Evolutionary conservation across 1,139 yeast genomes (phyloP), one percentile per base, ranked within the genome.

Genomic region (Arxiozyma slooffiae): DNA sequence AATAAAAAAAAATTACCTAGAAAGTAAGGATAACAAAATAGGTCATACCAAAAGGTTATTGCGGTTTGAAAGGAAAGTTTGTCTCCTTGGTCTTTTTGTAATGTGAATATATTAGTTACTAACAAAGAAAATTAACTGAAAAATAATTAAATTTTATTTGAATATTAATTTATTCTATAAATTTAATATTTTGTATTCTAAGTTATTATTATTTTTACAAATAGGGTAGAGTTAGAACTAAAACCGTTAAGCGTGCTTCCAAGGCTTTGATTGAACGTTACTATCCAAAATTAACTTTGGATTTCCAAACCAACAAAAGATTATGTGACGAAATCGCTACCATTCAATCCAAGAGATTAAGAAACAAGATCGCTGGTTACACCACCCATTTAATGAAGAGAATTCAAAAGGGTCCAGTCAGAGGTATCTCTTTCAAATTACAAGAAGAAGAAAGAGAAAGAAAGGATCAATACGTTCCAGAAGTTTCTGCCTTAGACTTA

Each of bases 401-500:
- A 82, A 92, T 92, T 74, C 98, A 94, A 80, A 92, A 92, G 84
- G 99, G 99, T 73, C 98, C 99, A 81, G 99, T 92, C 70, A 90
- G 97, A 85, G 99, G 99, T 82, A 94, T 92, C 69, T 92, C 98
- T 71, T 92, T 92, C 96, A 94, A 94, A 80, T 88, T 92, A 74
- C 99, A 92, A 83, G 99, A 92, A 81, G 99, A 92, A 81, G 99
- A 94, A 84, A 92, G 98, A 85, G 99, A 94, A 81, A 87, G 98
- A 82, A 92, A 94, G 81, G 99, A 94, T 79, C 98, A 94, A 82
- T 94, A 90, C 79, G 98, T 94, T 71, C 99, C 99, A 79, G 97
- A 90, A 76, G 95, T 90, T 72, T 94, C 98, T 74, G 99, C 98
- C 75, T 87, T 94, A 76, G 97, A 90, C 81, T 85, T 90, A 74